Base-by-base conservation (phyloP, 441 rosid species). In the Syzygium malaccense region DNA sequence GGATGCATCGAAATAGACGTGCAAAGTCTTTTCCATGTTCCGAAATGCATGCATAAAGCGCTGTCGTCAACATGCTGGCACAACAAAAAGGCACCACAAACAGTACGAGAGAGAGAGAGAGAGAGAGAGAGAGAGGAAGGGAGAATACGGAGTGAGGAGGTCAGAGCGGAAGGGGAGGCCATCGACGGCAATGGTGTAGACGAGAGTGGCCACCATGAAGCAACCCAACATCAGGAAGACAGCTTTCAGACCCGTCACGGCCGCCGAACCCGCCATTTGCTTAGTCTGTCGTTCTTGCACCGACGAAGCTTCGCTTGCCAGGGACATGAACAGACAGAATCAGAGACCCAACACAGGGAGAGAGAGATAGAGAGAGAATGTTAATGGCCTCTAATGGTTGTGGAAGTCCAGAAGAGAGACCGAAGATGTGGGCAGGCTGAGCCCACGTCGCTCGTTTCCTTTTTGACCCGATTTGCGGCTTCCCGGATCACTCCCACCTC, bases 151-250 rank as follows among this genome's bases (percentile, higher is more conserved):
- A 33, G 98, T 95, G 88, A 94, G 96, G 91, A 96, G 94, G 55
- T 96, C 97, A n/a, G 23, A 88, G 90, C 96, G 97, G 87, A 95
- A 94, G 87, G 98, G 98, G 62, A 94, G 95, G 90, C 98, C 98
- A 71, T 95, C 97, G 86, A 92, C 89, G 87, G 91, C 87, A 89
- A 95, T 91, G 30, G 96, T 96, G 94, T 95, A 96, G 87, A 94
- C 80, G 86, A 96, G 95, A 54, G 95, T 92, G 89, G 94, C 94
- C 32, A 91, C 87, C 96, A 94, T 94, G 55, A 87, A 89, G 66
- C 93, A 92, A 84, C 93, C 92, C 90, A 96, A 86, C 9, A 58
- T 84, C 48, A 92, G 91, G 91, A 95, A 94, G 37, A 94, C 88
- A 89, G 90, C 85, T 92, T 89, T 94, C 41, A 97, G 88, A 30